Evolutionary conservation across 805 yeast genomes (phyloP).

Genomic region (Candida insectalens): DNA sequence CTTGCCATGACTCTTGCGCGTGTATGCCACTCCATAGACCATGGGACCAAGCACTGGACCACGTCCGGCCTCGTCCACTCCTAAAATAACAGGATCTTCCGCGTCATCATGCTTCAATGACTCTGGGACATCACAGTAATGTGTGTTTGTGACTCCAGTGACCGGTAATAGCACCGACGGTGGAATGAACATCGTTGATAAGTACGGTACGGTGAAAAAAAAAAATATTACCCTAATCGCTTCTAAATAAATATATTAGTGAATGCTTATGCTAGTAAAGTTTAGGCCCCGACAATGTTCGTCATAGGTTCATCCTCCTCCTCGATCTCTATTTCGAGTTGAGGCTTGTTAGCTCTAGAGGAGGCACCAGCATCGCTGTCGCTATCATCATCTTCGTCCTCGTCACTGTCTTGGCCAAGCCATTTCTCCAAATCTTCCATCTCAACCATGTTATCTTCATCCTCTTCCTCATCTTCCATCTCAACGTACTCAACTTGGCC

Average conservation of each 20-base stretch:
- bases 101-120: slow-evolving; percentile 11
- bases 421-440: slow-evolving; percentile 89
- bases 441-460: slow-evolving; percentile 81
- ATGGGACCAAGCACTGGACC: slow-evolving; percentile 98
- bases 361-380: slow-evolving; percentile 25
- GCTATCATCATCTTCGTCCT: slow-evolving; percentile 18
- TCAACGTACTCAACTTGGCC: slow-evolving; percentile 85
- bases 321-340: slow-evolving; percentile 76
- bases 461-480: slow-evolving; percentile 85
- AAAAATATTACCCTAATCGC: too few species aligned
- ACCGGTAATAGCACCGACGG: slow-evolving; percentile 25
- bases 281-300: slow-evolving; percentile 17
- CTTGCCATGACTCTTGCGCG: slow-evolving; percentile 42
- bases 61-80: slow-evolving; percentile 98
- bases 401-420: slow-evolving; percentile 38
- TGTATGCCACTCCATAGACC: slow-evolving; percentile 90
- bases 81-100: slow-evolving; percentile 44
- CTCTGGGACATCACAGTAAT: slow-evolving; percentile 39
- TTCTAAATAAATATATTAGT: too few species aligned
- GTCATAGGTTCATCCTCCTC: slow-evolving; percentile 32
- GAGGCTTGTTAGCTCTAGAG: slow-evolving; percentile 13
- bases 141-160: slow-evolving; percentile 35
- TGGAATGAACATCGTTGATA: slow-evolving; percentile 20
- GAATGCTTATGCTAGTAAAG: too few species aligned
- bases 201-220: too few species aligned